Percentiles rank a stretch among this genome's conserved stretches.
These are phyloP conservation scores for Pisolithus thermaeus DNA, from an alignment of 1,284 basidiomycete species.

Conservation along the genomic window DNA sequence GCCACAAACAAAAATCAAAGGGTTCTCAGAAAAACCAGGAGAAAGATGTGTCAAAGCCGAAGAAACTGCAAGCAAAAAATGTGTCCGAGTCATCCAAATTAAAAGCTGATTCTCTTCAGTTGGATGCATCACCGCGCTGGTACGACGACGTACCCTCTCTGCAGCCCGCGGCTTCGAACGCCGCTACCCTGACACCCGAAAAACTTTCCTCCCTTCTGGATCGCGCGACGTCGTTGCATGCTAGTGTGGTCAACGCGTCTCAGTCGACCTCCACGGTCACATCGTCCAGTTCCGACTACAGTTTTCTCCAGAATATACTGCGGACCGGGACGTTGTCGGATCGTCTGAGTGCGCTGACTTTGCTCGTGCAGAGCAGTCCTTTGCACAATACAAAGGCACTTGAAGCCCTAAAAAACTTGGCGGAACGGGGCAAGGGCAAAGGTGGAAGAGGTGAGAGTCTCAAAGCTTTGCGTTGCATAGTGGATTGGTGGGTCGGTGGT, in stretches of 20 bases:
- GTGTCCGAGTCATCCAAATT: neutral
- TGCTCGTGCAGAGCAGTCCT: conserved; percentile 89
- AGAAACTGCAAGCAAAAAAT: neutral
- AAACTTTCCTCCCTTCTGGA: conserved; percentile 42
- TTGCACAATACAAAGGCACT: conserved; percentile 84
- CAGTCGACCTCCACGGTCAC: conserved; percentile 36
- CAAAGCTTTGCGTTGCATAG: conserved; percentile 84
- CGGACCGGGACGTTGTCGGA: conserved; percentile 89
- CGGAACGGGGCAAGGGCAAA: conserved; percentile 69
- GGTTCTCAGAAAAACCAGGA: neutral
- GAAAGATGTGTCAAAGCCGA: neutral
- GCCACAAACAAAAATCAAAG: neutral
- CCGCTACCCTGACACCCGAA: conserved; percentile 33
- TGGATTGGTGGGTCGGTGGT: conserved; percentile 96
- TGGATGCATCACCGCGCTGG: conserved; percentile 57
- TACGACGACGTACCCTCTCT: conserved; percentile 32
- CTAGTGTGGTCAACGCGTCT: conserved; percentile 44
- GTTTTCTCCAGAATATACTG: conserved; percentile 82
- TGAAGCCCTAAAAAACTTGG: conserved; percentile 72
- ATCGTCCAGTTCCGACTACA: conserved; percentile 54
- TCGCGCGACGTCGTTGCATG: conserved; percentile 49
- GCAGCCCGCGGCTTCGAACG: conserved; percentile 13
- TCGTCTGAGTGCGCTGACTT: conserved; percentile 86
- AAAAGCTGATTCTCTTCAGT: conserved; percentile 17
- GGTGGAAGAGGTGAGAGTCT: conserved; percentile 89